Evolutionary conservation across 306 rosid genomes (phyloP), one percentile per base, ranked within the genome.

Genomic region (Sophora flavescens): DNA sequence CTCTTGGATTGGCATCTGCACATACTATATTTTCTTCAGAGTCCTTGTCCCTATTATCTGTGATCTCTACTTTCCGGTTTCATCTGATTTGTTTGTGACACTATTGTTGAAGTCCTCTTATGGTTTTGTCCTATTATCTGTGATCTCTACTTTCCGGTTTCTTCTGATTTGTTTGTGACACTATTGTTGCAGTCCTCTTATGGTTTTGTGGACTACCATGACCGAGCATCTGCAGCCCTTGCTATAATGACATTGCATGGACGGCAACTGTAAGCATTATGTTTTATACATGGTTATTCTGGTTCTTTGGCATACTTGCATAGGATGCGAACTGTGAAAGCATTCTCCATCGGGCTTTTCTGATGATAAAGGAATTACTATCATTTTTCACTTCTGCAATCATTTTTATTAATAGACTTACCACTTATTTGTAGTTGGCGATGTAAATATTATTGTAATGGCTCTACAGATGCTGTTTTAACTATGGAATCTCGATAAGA

Each of bases 181-280:
- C 65, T 51, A 15, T 64, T 71, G 14, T 81, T 77, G 58, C 88
- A 87, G 91, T 87, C 91, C 71, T 87, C 91, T 8, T 87, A 84
- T 74, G 91, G 91, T 66, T 87, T 87, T 42, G 91, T 87, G 82
- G 88, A 87, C 83, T 87, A 77, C 76, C 88, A 77, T 66, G 91
- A 87, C 52, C 87, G 85, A 58, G 77, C 87, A 69, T 84, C 88
- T 63, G 91, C 91, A 70, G 88, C 87, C 67, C 85, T 87, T 74
- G 91, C 91, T 38, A 87, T 87, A 84, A 84, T 87, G 91, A 74
- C 84, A 52, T 71, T 87, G 76, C 88, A 87, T 74, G 91, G 91
- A 59, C 75, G 91, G 35, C 89, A 85, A 70, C 81, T 87, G 91
- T 87, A 82, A 87, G 91, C 81, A 79, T 68, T 63, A 26, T 48